Base-by-base conservation (phyloP, 768 basidiomycete genomes). In the Aureoboletus auriporus region DNA sequence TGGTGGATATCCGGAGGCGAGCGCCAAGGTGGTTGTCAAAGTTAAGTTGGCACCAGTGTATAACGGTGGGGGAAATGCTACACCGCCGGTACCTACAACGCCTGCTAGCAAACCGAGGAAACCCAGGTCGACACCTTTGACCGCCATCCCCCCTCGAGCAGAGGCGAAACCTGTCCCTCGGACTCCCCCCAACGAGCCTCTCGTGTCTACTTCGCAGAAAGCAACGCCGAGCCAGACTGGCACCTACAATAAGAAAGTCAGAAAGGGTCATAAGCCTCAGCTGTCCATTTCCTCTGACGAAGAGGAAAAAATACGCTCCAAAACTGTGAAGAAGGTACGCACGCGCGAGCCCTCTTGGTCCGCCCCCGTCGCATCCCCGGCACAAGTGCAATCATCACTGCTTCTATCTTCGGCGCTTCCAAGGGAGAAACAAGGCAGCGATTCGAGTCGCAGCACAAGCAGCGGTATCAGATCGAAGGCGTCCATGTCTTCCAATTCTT, bases 281-380 rank as follows among this genome's bases (percentile, higher is more conserved):
- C 69, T 61, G 69, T 79, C 73, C 36, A 69, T 79, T 20, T 86
- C 86, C 11, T 85, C 83, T 16, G 87, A 89, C 58, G 87, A 89
- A 54, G 87, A 89, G 59, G 86, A 89, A 68, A 83, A 81, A 63
- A 57, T 74, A 20, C 77, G 85, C 33, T 75, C 72, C 35, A 73
- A 72, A 53, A 73, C 71, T 31, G 82, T 74, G 20, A 89, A 89
- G 76, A 87, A 83, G 67, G 68, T 74, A 42, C 74, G 79, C 44
- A 69, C 64, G 16, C 52, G 48, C 53, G 75, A 65, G 48, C 64
- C 55, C 23, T 59, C 67, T 13, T 69, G 65, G 65, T 64, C 62
- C 33, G 57, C 51, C 46, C 50, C 65, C 50, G 59, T 57, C 47
- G 56, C 57, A 29, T 46, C 56, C 39, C 46, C 62, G 37, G 52